phyloP scores from a whole-genome alignment of 2,329 filamentous ascomycete species.

The Septoria petroselini region DNA sequence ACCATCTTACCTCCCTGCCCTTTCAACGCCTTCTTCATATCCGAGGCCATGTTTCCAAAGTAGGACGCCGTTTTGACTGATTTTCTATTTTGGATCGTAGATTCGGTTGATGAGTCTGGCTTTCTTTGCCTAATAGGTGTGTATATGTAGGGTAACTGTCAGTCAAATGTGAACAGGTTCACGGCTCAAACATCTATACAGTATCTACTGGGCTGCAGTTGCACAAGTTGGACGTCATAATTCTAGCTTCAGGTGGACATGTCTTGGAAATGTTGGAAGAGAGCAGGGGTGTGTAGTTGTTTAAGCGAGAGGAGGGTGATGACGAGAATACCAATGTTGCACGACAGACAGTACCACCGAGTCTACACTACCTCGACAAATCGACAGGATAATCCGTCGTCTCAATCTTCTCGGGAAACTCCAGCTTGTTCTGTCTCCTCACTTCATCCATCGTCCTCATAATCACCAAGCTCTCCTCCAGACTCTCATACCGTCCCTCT shows the following conservation, averaged over 20 bases:
- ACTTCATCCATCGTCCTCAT: conserved; percentile 79
- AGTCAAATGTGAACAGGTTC: no score
- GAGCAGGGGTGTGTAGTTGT: conserved; percentile 7
- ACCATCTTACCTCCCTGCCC: conserved; percentile 28
- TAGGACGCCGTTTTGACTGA: conserved; percentile 18
- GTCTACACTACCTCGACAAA: conserved; percentile 27
- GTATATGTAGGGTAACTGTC: no score
- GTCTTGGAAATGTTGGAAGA: conserved; percentile 14
- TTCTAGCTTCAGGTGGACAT: not conserved
- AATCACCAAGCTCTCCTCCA: conserved; percentile 75
- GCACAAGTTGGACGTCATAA: conserved; percentile 10
- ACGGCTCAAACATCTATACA: no score
- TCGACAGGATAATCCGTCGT: conserved; percentile 53
- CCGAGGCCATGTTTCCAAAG: conserved; percentile 24
- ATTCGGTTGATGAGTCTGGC: not conserved
- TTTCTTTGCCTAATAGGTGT: conserved; percentile 6
- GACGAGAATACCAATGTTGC: no score
- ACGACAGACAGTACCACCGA: no score
- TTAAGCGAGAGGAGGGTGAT: no score
- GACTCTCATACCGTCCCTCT: conserved; percentile 68
- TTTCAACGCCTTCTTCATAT: conserved; percentile 35
- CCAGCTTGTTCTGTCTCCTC: conserved; percentile 59
- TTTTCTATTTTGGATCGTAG: not conserved
- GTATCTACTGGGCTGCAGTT: conserved; percentile 5
- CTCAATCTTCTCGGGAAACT: conserved; percentile 66